Conservation (phyloP, 106 monocot genomes). For the Acorus calamus region DNA sequence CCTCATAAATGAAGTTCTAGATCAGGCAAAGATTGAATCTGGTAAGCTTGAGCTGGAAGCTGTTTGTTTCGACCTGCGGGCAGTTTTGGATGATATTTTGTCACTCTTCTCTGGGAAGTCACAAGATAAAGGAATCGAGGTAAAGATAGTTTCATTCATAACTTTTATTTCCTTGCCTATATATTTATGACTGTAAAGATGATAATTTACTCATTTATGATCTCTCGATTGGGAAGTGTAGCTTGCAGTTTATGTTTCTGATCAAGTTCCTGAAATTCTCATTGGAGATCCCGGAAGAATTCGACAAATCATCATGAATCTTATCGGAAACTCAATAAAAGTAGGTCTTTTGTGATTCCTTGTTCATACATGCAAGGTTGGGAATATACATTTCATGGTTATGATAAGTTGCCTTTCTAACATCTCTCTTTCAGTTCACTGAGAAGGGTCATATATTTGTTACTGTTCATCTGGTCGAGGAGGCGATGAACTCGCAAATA, state of each 20-base stretch:
- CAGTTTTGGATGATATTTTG: conserved; percentile 80
- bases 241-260: conserved; percentile 90
- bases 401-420: too few relatives aligned
- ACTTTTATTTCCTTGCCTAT: conserved; percentile 8
- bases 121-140: conserved; percentile 98
- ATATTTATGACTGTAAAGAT: conserved; percentile 1
- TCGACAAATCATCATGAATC: conserved; percentile 94
- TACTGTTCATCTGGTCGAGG: conserved; percentile 83
- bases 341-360: conserved; percentile 27
- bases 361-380: background rate
- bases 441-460: conserved; percentile 91
- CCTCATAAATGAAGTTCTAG: conserved; percentile 94
- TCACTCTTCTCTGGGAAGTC: conserved; percentile 90
- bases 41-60: conserved; percentile 98
- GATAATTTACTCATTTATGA: background rate
- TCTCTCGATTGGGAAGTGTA: conserved; percentile 6
- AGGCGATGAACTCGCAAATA: conserved; percentile 42
- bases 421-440: conserved; percentile 58
- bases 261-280: conserved; percentile 70
- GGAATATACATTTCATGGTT: too few relatives aligned
- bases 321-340: conserved; percentile 95
- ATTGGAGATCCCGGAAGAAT: conserved; percentile 85
- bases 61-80: conserved; percentile 72
- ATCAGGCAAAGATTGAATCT: conserved; percentile 97
- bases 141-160: conserved; percentile 12